phyloP scores from a whole-genome alignment of 2,329 filamentous ascomycete species.

The Fusarium protoensiforme region DNA sequence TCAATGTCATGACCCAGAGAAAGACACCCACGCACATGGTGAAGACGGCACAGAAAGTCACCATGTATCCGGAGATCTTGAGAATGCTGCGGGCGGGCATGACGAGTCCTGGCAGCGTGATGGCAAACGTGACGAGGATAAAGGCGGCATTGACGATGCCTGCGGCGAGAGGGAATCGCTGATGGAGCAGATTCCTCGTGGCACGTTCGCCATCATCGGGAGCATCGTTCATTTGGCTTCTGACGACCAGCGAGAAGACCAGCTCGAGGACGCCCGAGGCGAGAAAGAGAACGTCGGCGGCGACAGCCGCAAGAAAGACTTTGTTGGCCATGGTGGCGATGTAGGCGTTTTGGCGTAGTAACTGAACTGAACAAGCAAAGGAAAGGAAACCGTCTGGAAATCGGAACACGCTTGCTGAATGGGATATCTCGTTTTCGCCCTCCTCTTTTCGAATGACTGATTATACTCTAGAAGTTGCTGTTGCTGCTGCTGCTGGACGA shows the following conservation, averaged over 20 bases:
- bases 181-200: slow-evolving; percentile 63
- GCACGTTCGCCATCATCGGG: slow-evolving; percentile 60
- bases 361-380: background rate
- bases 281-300: slow-evolving; percentile 63
- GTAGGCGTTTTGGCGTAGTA: background rate
- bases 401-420: background rate
- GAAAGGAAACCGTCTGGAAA: background rate
- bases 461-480: slow-evolving; percentile 6
- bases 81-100: slow-evolving; percentile 76
- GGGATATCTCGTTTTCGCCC: slow-evolving; percentile 3
- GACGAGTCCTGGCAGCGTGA: slow-evolving; percentile 77
- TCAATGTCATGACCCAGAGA: slow-evolving; percentile 80
- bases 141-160: slow-evolving; percentile 79
- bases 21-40: slow-evolving; percentile 73
- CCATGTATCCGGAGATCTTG: slow-evolving; percentile 74
- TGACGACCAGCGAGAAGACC: slow-evolving; percentile 65
- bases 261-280: slow-evolving; percentile 65
- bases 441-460: background rate
- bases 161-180: slow-evolving; percentile 68
- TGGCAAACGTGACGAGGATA: slow-evolving; percentile 75
- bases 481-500: slow-evolving; percentile 32
- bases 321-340: slow-evolving; percentile 62
- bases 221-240: slow-evolving; percentile 55
- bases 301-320: slow-evolving; percentile 61
- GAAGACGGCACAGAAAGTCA: slow-evolving; percentile 71